Conservation (phyloP, 257 asterid genomes). For the Jacaranda mimosifolia region DNA sequence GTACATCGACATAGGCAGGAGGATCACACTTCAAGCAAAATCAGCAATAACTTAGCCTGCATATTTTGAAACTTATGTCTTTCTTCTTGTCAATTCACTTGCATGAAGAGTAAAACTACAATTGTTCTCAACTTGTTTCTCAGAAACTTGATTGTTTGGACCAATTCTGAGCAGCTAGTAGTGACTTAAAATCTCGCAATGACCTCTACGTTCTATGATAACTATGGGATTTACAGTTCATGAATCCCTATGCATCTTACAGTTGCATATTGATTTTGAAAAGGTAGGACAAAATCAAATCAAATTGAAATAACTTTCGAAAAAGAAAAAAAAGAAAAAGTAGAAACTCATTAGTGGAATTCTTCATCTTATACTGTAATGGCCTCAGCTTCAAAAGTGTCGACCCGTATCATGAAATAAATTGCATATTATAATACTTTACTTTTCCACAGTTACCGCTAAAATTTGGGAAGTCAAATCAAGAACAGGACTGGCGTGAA, state of each 20-base stretch:
- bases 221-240: neutral
- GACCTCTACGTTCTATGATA: slow-evolving; percentile 7
- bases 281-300: neutral
- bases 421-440: neutral
- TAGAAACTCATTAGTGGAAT: neutral
- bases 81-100: slow-evolving; percentile 16
- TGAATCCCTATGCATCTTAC: slow-evolving; percentile 1
- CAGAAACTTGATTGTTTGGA: slow-evolving; percentile 29
- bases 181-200: neutral
- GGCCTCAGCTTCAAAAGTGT: neutral
- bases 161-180: slow-evolving; percentile 1
- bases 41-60: slow-evolving; percentile 11
- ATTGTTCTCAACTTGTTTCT: neutral
- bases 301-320: neutral
- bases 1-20: neutral
- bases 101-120: neutral
- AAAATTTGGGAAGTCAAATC: neutral
- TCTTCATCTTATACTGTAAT: neutral
- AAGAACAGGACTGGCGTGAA: neutral
- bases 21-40: slow-evolving; percentile 22
- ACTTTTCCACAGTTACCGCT: too few species aligned
- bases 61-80: slow-evolving; percentile 1
- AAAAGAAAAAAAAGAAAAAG: too few species aligned
- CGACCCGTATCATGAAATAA: neutral
- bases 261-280: neutral